These are phyloP conservation scores for Penicillium sp. DNA, from an alignment of 2,329 filamentous ascomycete genomes.

Conservation along the genomic window DNA sequence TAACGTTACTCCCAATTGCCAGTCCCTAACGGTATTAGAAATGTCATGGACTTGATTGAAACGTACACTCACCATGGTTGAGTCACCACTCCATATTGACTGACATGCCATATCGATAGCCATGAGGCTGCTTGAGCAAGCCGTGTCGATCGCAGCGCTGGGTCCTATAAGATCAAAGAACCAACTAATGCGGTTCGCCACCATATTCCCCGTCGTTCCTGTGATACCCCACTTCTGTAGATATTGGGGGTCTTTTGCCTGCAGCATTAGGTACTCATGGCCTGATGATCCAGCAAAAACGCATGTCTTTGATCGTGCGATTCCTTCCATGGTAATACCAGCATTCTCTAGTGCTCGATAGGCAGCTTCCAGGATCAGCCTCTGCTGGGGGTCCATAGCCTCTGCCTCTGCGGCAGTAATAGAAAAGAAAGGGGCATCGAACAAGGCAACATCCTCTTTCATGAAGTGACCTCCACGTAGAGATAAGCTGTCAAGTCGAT, in stretches of 20 bases:
- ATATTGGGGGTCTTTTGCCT: conserved; percentile 19
- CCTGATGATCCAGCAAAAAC: conserved; percentile 34
- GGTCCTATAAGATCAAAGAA: conserved; percentile 33
- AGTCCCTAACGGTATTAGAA: background rate
- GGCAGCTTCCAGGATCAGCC: conserved; percentile 29
- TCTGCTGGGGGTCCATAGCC: conserved; percentile 35
- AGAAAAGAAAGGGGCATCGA: conserved; percentile 36
- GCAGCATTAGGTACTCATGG: conserved; percentile 30
- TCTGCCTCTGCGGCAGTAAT: conserved; percentile 26
- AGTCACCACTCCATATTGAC: conserved; percentile 6
- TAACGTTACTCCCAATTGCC: background rate
- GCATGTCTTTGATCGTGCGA: conserved; percentile 32
- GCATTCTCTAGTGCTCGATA: conserved; percentile 32
- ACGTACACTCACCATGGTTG: background rate
- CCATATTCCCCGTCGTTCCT: conserved; percentile 27
- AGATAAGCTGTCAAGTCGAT: conserved; percentile 13
- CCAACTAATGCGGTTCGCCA: conserved; percentile 32
- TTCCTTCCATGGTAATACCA: conserved; percentile 25
- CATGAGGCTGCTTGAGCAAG: conserved; percentile 28
- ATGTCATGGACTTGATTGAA: background rate
- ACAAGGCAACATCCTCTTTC: conserved; percentile 24
- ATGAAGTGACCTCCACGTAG: conserved; percentile 20
- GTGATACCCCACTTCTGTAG: conserved; percentile 24
- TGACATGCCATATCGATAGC: conserved; percentile 25
- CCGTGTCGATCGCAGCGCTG: conserved; percentile 28